Base-by-base conservation (phyloP, 805 yeast genomes). In the Cephaloascus fragrans region DNA sequence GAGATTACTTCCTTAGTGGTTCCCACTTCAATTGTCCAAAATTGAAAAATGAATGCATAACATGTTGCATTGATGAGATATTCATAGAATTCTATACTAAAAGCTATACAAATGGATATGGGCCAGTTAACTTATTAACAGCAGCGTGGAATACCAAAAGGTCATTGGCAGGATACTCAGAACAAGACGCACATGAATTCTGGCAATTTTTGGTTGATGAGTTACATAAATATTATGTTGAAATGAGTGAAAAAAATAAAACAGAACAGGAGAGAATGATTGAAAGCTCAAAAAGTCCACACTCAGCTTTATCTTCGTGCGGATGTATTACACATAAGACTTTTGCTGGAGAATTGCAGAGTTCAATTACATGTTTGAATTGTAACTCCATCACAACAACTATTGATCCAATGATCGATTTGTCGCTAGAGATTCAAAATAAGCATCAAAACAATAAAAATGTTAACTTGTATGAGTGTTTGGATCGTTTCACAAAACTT, bases 131-230 rank as follows among this genome's bases (percentile, higher is more conserved):
- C 37, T 59, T 93, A 36, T 67, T 93, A 37, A 71, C 76, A n/a
- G 85, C 96, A 10, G 81, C 96, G 1, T 88, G 96, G 90, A 80
- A 80, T 50, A 80, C 81, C 36, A 84, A 86, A 48, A 75, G 83
- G 47, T 74, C 87, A 26, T 71, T 93, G 42, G 95, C 97, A 0
- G 99, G 99, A 1, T 89, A 89, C 48, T 83, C 93, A 28, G 97
- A 93, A 59, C 99, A 93, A 59, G 99, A 93, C 56, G 97, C 98
- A 0, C 99, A 93, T 60, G 99, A 93, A 59, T 93, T 90, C 59
- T 82, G 95, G 82, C 97, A 93, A 55, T 89, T 90, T 55, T 53
- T 90, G 20, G 67, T 90, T 31, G 84, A 90, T 57, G 95, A 88
- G 58, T 59, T 93, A 41, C 98, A 93, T 57, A 61, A 58, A 39